Base-by-base conservation (phyloP, 2,329 filamentous ascomycete genomes). In the Ascochyta fabae region DNA sequence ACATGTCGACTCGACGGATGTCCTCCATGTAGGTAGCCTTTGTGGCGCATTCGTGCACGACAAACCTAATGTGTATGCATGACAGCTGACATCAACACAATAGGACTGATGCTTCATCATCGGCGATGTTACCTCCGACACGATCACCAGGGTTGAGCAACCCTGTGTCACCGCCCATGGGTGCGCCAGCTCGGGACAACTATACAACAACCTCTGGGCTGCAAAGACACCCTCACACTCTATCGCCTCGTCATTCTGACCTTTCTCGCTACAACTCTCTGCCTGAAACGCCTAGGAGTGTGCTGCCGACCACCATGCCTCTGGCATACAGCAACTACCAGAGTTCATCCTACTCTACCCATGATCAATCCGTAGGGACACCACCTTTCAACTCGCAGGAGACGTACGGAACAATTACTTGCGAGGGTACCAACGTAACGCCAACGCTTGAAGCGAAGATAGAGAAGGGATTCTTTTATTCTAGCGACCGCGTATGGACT, bases 381-480 rank as follows among this genome's bases (percentile, higher is more conserved):
- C 80, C 80, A 29, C 80, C 80, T 4, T 82, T 80, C 69, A 74
- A 77, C 31, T 58, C 71, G 16, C 77, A 80, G 33, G 75, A 80
- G 49, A 80, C 80, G 34, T 79, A 87, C 48, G 85, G 85, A 36
- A 83, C 82, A n/a, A 82, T 92, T 51, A 81, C 83, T 53, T 88
- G 88, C 65, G 79, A 90, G 43, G 79, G 80, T 2, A 69, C 77
- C 2, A 78, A 81, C 1, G 82, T 95, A 62, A 88, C 87, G 60
- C 83, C 90, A 19, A 88, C 90, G 13, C 90, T 96, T 60, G 83
- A 88, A 27, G 91, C 90, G 33, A 88, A 86, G 66, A 92, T 96
- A 56, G 91, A 96, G 73, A 96, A 96, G 67, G 92, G 92, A 0
- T 96, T 96, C 77, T 96, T 96, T 72, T 80, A 87, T 45, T 79